Conservation (phyloP, 2,329 filamentous ascomycete genomes). For the Fusarium sp. region DNA sequence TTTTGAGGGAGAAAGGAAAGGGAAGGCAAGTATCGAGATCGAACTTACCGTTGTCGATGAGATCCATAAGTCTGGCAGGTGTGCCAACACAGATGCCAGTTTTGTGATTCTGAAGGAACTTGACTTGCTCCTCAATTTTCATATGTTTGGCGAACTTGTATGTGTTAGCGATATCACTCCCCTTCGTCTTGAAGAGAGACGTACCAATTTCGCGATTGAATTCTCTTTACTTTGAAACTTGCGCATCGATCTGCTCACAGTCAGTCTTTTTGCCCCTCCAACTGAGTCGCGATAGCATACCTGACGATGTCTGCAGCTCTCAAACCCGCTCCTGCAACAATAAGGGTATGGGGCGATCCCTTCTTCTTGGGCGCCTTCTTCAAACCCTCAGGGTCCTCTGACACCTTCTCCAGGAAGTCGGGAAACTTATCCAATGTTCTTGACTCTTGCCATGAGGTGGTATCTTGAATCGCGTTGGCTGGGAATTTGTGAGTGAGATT, state of each 20-base stretch:
- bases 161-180: neutral
- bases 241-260: constrained; percentile 67
- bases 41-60: constrained; percentile 80
- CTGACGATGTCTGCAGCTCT: constrained; percentile 85
- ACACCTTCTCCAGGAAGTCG: constrained; percentile 76
- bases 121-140: constrained; percentile 87
- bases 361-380: constrained; percentile 72
- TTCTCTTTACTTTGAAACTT: constrained; percentile 82
- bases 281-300: constrained; percentile 50
- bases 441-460: constrained; percentile 74
- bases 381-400: constrained; percentile 67
- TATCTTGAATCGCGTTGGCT: constrained; percentile 83
- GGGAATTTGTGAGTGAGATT: neutral
- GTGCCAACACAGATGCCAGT: constrained; percentile 93
- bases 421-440: constrained; percentile 79
- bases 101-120: constrained; percentile 73
- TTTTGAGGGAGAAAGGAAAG: neutral
- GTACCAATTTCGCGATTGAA: constrained; percentile 81
- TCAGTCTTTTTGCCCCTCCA: constrained; percentile 25
- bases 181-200: neutral
- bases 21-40: neutral
- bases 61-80: constrained; percentile 80
- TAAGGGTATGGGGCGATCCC: constrained; percentile 83
- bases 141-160: constrained; percentile 91
- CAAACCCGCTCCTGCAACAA: constrained; percentile 86